Base-by-base conservation (phyloP, 768 basidiomycete species). In the Phlebiopsis flavidoalba region DNA sequence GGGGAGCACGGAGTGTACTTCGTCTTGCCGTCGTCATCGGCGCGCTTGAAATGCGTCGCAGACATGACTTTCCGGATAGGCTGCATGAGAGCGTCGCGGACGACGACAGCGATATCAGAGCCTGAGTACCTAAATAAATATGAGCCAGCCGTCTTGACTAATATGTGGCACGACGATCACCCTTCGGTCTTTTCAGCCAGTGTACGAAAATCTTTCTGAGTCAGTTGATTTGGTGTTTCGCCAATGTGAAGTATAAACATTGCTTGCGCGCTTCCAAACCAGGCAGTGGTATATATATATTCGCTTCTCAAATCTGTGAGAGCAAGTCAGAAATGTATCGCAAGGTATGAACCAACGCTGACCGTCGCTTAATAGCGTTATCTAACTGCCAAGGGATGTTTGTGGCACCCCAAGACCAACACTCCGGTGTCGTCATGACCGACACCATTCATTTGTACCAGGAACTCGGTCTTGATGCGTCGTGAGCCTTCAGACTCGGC, bases 231-330 rank as follows among this genome's bases (percentile, higher is more conserved):
- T 19, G 97, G 96, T 0, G 97, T 99, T 17, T 85, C 79, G 1
- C 97, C 97, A 51, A 98, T 83, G 68, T 99, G 95, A 48, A 99
- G 85, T 76, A 98, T 91, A 70, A 99, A 99, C 94, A 99, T 99
- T 86, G 87, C 72, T 86, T 82, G 49, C 97, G 83, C 12, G 96
- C 97, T 56, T 96, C 95, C 3, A 90, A 81, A 0, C 94, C 94
- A 10, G 97, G 97, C 19, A 98, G 85, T 33, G 97, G 97, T 60
- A 99, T 99, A 72, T 98, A 94, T n/a, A 31, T 79, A 99, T 95
- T 60, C 97, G 87, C 75, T 97, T 98, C 75, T 98, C 95, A 64
- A 98, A 98, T 63, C 91, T 93, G 64, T 17, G 35, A 36, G 7
- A 5, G 26, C 26, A 50, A 24, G 6, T 14, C 37, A 12, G 40